Conservation (phyloP, 306 rosid species). For the Prunus salicina region DNA sequence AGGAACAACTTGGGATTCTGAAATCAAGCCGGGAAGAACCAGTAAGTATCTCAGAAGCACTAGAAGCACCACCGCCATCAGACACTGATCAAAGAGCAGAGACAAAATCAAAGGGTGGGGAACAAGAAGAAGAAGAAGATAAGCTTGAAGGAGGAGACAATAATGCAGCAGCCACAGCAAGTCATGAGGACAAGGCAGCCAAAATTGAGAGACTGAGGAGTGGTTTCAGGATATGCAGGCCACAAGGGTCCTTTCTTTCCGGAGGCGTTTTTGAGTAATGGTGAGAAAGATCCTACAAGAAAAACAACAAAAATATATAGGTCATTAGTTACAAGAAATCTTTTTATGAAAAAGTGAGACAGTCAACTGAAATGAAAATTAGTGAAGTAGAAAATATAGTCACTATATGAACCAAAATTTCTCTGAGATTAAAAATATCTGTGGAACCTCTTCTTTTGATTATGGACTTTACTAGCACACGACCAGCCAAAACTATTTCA, state of each 20-base stretch:
- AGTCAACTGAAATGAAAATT: slow-evolving; percentile 21
- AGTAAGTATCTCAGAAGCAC: slow-evolving; percentile 15
- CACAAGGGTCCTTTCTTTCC: slow-evolving; percentile 67
- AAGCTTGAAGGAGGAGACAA: slow-evolving; percentile 6
- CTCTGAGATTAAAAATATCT: slow-evolving; percentile 34
- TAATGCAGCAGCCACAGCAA: slow-evolving; percentile 17
- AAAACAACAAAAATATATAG: slow-evolving; percentile 25
- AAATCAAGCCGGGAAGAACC: slow-evolving; percentile 36
- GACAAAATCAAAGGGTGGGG: slow-evolving; percentile 19
- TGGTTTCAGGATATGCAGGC: slow-evolving; percentile 78
- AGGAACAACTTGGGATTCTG: slow-evolving; percentile 52
- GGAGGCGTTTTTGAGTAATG: slow-evolving; percentile 47
- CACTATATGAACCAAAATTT: slow-evolving; percentile 48
- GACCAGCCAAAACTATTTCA: slow-evolving; percentile 87
- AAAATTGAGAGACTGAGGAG: slow-evolving; percentile 67
- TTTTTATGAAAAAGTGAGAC: slow-evolving; percentile 16
- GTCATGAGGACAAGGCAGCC: slow-evolving; percentile 50
- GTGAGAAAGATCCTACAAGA: slow-evolving; percentile 67
- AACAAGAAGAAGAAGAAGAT: slow-evolving; percentile 6
- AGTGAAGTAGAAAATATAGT: slow-evolving; percentile 18
- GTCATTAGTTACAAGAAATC: slow-evolving; percentile 23
- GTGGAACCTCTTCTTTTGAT: slow-evolving; percentile 30
- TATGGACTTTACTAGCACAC: slow-evolving; percentile 46
- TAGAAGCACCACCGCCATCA: slow-evolving; percentile 29
- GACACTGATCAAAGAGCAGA: slow-evolving; percentile 29